Percentiles rank a stretch among this genome's conserved stretches.
phyloP scores from a whole-genome alignment of 2,329 filamentous ascomycete species.

The Zelopaecilomyces penicillatus region DNA sequence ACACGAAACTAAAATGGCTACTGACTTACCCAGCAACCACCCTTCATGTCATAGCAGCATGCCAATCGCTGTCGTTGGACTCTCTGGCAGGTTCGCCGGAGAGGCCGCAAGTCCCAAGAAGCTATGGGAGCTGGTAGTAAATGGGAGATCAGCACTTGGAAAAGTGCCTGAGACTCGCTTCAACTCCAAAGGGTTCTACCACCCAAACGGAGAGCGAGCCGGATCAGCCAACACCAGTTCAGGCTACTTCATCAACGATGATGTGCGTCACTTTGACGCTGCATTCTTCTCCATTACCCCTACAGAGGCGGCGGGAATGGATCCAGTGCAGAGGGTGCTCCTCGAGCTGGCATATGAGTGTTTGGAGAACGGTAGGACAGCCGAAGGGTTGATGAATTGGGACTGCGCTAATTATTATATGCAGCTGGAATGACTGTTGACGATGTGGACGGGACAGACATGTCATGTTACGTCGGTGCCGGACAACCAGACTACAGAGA shows the following conservation, averaged over 20 bases:
- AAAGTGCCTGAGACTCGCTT: not conserved
- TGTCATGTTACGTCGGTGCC: not conserved
- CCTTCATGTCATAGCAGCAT: no score
- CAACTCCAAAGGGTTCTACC: not conserved
- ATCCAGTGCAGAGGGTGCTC: not conserved
- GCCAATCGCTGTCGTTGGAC: no score
- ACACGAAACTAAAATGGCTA: no score
- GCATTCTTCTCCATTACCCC: not conserved
- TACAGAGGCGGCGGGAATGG: not conserved
- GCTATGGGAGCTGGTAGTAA: not conserved
- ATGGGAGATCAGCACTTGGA: not conserved
- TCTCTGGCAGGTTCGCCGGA: not conserved
- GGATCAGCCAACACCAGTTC: not conserved
- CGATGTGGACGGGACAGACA: not conserved
- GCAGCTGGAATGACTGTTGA: not conserved
- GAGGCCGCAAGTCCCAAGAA: conserved; percentile 3
- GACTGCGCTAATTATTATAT: not conserved
- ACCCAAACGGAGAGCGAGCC: not conserved
- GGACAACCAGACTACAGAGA: not conserved
- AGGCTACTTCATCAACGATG: not conserved
- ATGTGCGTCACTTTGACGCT: not conserved
- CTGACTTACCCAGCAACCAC: no score
- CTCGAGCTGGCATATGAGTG: not conserved
- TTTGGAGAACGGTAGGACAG: not conserved
- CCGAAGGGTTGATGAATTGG: no score